Base-by-base conservation (phyloP, 2,329 filamentous ascomycete genomes). In the Diaporthe vexans region DNA sequence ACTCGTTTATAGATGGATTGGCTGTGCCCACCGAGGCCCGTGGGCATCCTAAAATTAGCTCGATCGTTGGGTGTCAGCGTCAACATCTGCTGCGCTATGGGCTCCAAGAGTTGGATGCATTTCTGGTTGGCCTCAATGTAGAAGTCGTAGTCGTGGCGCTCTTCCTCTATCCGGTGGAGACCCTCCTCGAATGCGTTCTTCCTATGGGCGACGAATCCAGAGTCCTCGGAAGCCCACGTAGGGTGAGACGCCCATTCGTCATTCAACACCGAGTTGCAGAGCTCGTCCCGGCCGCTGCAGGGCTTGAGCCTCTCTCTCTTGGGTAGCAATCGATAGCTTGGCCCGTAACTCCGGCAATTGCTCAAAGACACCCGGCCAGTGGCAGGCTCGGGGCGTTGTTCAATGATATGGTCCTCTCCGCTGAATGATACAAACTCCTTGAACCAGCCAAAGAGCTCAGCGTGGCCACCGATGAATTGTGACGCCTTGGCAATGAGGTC, bases 191-290 rank as follows among this genome's bases (percentile, higher is more conserved):
- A 97, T 72, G 93, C 91, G 79, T 99, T 99, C 89, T 99, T 99
- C 76, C 96, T 92, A 84, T 99, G 97, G 17, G 97, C 97, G 75
- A 99, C 96, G 79, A 99, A 99, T 0, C 97, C 97, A 58, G 94
- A 97, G 81, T 99, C 97, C 83, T 99, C 97, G 0, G 96, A 98
- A 1, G 96, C 97, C 97, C 97, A 99, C 0, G 97, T 99, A 4
- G 97, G 97, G 84, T 99, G 97, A 35, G 96, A 98, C 2, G 97
- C 97, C 97, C 97, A 99, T 78, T 98, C 94, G 79, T 99, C 97
- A 78, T 99, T 99, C 72, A 99, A 88, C 0, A 99, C 96, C 33
- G 93, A 93, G 78, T 94, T 93, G 85, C 97, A 99, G 78, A 99
- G 92, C 82, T 98, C 95, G 81, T 99, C 97, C 59, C 97, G 94